These are phyloP conservation scores for Saccharomycopsis capsularis DNA, from an alignment of 805 yeast genomes.

Conservation along the genomic window DNA sequence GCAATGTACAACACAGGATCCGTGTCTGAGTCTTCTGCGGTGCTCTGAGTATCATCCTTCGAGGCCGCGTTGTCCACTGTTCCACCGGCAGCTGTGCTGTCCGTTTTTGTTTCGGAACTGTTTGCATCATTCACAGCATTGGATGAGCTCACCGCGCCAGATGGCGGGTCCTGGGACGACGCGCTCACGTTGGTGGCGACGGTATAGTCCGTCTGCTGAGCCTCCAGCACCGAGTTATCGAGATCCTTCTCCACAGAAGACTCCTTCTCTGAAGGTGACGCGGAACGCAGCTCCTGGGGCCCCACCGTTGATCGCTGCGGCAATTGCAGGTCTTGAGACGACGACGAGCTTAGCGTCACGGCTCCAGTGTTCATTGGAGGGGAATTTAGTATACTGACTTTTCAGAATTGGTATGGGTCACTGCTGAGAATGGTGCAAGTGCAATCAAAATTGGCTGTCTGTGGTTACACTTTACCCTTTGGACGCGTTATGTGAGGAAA, in stretches of 20 bases:
- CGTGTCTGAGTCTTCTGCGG: neutral
- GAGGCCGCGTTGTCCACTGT: neutral
- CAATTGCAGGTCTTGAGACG: too few relatives aligned
- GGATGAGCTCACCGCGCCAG: too few relatives aligned
- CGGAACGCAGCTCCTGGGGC: neutral
- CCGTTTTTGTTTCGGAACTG: neutral
- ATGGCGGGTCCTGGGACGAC: neutral
- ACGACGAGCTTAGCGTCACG: too few relatives aligned
- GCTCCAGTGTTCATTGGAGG: too few relatives aligned
- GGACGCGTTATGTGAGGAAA: too few relatives aligned
- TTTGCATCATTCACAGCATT: neutral
- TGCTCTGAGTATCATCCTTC: neutral
- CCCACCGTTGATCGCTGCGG: too few relatives aligned
- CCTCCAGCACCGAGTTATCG: neutral
- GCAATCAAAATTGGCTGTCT: too few relatives aligned
- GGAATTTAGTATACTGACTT: too few relatives aligned
- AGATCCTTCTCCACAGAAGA: neutral
- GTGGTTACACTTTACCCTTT: too few relatives aligned
- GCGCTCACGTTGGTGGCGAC: neutral
- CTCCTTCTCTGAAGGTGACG: neutral
- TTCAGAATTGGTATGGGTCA: too few relatives aligned
- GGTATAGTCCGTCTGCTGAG: neutral
- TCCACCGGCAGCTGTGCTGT: neutral
- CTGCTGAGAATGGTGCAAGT: too few relatives aligned
- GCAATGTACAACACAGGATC: slow-evolving; percentile 32